Evolutionary conservation across 495 filamentous ascomycete genomes (phyloP).

Genomic region (Terfezia claveryi): DNA sequence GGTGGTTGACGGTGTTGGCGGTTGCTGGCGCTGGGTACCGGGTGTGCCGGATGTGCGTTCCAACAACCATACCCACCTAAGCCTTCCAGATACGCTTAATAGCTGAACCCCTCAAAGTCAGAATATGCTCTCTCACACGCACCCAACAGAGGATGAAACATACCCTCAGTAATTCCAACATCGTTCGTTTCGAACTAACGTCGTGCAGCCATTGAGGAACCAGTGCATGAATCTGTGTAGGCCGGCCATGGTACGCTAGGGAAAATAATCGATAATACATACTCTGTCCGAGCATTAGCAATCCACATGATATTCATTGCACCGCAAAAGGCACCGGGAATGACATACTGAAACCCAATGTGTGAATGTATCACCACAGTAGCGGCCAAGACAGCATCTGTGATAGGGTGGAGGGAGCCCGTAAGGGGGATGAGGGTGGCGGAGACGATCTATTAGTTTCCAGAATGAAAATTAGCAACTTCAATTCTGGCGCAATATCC

Average conservation of each 20-base stretch:
- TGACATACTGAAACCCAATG: constrained; percentile 64
- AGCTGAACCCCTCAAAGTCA: not conserved
- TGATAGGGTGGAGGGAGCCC: constrained; percentile 69
- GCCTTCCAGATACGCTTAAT: constrained; percentile 18
- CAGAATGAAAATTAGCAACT: too few species aligned
- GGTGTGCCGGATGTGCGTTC: too few species aligned
- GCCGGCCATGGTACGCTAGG: constrained; percentile 16
- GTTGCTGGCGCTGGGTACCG: too few species aligned
- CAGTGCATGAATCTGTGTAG: constrained; percentile 25
- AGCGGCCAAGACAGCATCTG: constrained; percentile 68
- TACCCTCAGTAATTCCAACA: constrained; percentile 66
- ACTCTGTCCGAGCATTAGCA: constrained; percentile 25
- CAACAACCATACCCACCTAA: constrained; percentile 3
- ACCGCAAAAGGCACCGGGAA: not conserved
- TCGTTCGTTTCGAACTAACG: constrained; percentile 95
- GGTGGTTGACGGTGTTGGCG: too few species aligned
- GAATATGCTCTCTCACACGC: not conserved
- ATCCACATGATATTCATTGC: too few species aligned
- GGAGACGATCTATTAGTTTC: constrained; percentile 30
- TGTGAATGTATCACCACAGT: constrained; percentile 77
- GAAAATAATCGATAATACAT: constrained; percentile 78
- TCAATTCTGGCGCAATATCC: too few species aligned
- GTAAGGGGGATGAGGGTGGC: constrained; percentile 64
- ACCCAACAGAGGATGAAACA: not conserved
- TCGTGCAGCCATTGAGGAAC: constrained; percentile 55